Percentiles rank a stretch among this genome's conserved stretches.
phyloP scores from a whole-genome alignment of 495 filamentous ascomycete genomes.

The Arthonia radiata region DNA sequence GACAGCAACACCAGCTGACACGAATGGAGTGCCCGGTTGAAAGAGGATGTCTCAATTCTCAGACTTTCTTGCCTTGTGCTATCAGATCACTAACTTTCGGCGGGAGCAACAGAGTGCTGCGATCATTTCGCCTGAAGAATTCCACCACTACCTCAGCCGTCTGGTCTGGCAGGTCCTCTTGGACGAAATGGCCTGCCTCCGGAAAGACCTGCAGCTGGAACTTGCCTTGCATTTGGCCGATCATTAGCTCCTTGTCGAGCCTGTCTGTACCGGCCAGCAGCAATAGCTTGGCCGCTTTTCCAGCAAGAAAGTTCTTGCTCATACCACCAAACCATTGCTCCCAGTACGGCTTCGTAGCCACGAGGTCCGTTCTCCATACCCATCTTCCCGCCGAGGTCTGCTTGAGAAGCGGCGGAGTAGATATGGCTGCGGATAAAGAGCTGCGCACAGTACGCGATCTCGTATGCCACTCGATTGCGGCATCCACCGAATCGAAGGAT shows the following conservation, averaged over 20 bases:
- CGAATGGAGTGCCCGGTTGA: too few relatives aligned
- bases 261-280: constrained; percentile 84
- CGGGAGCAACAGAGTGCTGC: constrained; percentile 59
- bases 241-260: constrained; percentile 82
- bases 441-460: constrained; percentile 77
- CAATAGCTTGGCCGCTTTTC: constrained; percentile 67
- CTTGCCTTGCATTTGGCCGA: constrained; percentile 98
- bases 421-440: constrained; percentile 49
- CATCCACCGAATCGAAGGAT: constrained; percentile 44
- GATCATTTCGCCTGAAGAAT: constrained; percentile 76
- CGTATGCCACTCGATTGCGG: constrained; percentile 85
- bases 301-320: constrained; percentile 66
- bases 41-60: constrained; percentile 2
- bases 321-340: constrained; percentile 78
- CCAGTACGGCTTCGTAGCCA: constrained; percentile 75
- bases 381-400: constrained; percentile 22
- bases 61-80: constrained; percentile 18
- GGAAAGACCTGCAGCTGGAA: constrained; percentile 90
- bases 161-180: constrained; percentile 80
- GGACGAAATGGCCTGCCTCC: constrained; percentile 86
- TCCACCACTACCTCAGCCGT: constrained; percentile 54
- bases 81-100: constrained; percentile 58
- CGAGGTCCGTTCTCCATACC: constrained; percentile 72
- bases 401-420: constrained; percentile 60
- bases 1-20: too few relatives aligned